Conservation (phyloP, 306 rosid species). For the Vigna radiata region DNA sequence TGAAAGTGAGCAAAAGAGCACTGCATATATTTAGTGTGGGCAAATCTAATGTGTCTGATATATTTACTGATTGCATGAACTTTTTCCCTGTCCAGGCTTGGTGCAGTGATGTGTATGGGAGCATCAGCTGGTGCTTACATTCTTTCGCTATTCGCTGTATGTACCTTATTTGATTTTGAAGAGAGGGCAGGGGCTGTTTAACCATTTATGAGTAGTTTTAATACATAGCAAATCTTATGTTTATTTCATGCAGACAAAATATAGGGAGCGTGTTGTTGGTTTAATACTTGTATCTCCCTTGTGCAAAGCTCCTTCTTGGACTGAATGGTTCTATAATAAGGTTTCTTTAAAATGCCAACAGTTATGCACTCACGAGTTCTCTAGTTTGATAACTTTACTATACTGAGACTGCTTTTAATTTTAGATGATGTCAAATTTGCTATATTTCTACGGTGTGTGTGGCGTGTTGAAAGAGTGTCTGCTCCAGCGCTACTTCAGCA, state of each 20-base stretch:
- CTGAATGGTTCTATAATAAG: conserved; percentile 93
- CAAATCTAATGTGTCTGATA: conserved; percentile 19
- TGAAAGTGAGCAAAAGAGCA: conserved; percentile 9
- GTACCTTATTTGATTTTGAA: conserved; percentile 47
- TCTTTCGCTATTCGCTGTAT: conserved; percentile 83
- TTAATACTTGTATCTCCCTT: conserved; percentile 92
- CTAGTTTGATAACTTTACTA: conserved; percentile 27
- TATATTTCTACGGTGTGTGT: conserved; percentile 87
- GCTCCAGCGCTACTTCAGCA: conserved; percentile 92
- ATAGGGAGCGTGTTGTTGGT: conserved; percentile 90
- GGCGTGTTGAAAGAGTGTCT: conserved; percentile 83
- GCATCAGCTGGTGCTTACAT: conserved; percentile 93
- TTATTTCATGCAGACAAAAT: conserved; percentile 66
- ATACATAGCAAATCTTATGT: conserved; percentile 1
- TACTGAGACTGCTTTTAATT: conserved; percentile 40
- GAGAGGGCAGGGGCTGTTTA: not conserved
- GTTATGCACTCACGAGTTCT: conserved; percentile 17
- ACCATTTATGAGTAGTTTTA: conserved; percentile 3
- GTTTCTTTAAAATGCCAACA: conserved; percentile 47
- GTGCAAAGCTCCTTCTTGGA: conserved; percentile 92
- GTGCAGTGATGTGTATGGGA: conserved; percentile 98
- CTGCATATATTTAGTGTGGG: conserved; percentile 12
- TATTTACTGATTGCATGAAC: conserved; percentile 42
- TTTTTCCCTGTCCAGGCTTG: conserved; percentile 69
- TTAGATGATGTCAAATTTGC: conserved; percentile 81